Conservation (phyloP, 495 filamentous ascomycete species). For the Neurospora africana region DNA sequence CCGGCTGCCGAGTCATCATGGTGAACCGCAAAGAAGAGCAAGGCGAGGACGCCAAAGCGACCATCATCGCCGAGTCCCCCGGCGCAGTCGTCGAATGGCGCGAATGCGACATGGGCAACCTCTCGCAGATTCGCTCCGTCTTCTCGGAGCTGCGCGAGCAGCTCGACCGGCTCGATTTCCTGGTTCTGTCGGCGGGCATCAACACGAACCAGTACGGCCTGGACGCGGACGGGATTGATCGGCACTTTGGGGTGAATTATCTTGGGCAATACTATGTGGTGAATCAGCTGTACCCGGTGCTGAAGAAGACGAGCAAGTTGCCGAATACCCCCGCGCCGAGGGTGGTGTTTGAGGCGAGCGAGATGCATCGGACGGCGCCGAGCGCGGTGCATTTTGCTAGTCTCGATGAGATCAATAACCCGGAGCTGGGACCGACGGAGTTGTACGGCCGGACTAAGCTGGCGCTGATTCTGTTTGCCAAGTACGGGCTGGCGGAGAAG, state of each 20-base stretch:
- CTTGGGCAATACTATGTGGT: slow-evolving; percentile 36
- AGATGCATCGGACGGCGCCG: slow-evolving; percentile 40
- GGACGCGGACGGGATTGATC: slow-evolving; percentile 35
- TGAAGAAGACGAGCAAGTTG: slow-evolving; percentile 22
- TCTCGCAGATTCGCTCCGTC: slow-evolving; percentile 28
- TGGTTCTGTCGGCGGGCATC: slow-evolving; percentile 41
- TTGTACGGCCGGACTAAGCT: slow-evolving; percentile 48
- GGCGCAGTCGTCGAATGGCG: slow-evolving; percentile 30
- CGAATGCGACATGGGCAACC: slow-evolving; percentile 32
- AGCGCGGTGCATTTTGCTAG: slow-evolving; percentile 34
- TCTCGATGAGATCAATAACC: slow-evolving; percentile 44
- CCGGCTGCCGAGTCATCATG: slow-evolving; percentile 26
- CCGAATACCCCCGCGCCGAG: slow-evolving; percentile 22
- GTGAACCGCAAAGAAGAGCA: slow-evolving; percentile 33
- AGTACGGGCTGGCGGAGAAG: slow-evolving; percentile 29
- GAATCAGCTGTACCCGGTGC: slow-evolving; percentile 33
- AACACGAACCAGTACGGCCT: slow-evolving; percentile 33
- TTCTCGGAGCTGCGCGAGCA: slow-evolving; percentile 20
- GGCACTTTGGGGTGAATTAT: slow-evolving; percentile 43
- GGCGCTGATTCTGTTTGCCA: slow-evolving; percentile 42
- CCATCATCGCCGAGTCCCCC: slow-evolving; percentile 21
- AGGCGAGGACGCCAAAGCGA: slow-evolving; percentile 25
- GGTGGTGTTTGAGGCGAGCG: slow-evolving; percentile 43
- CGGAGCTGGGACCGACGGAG: slow-evolving; percentile 38
- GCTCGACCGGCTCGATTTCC: slow-evolving; percentile 31